phyloP scores from a whole-genome alignment of 228 moss, liverwort and hornwort genomes.

The Sphagnum fallax region DNA sequence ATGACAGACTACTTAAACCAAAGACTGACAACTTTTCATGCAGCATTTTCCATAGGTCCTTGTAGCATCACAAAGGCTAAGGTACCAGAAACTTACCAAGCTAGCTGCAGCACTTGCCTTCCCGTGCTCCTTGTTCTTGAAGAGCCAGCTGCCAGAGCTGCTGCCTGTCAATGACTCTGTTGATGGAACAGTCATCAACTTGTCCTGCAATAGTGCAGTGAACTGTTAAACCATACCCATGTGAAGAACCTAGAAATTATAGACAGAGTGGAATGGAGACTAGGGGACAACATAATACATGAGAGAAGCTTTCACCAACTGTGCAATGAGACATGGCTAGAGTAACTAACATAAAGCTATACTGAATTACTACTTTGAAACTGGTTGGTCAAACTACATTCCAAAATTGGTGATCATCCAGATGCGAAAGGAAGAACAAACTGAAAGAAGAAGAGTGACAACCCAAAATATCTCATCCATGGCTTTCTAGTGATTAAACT shows the following conservation, averaged over 20 bases:
- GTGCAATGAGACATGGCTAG: no score
- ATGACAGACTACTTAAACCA: neutral
- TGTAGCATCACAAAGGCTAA: neutral
- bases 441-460: no score
- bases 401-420: no score
- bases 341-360: no score
- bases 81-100: conserved; percentile 40
- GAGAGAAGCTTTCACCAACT: no score
- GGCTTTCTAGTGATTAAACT: no score
- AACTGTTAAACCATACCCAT: neutral
- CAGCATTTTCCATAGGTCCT: no score
- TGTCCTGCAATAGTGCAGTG: conserved; percentile 49
- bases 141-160: conserved; percentile 81
- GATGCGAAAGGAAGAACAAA: no score
- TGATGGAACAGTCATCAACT: conserved; percentile 83
- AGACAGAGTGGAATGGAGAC: neutral
- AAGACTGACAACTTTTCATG: neutral
- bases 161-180: conserved; percentile 72
- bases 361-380: no score
- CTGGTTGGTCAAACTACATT: no score
- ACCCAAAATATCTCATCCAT: no score
- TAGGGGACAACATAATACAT: no score
- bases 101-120: conserved; percentile 98
- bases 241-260: neutral
- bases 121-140: conserved; percentile 97